A percentile compares a stretch with the other conserved stretches of the same genome.
Conservation (phyloP, 257 asterid genomes). For the Ehretia macrophylla region DNA sequence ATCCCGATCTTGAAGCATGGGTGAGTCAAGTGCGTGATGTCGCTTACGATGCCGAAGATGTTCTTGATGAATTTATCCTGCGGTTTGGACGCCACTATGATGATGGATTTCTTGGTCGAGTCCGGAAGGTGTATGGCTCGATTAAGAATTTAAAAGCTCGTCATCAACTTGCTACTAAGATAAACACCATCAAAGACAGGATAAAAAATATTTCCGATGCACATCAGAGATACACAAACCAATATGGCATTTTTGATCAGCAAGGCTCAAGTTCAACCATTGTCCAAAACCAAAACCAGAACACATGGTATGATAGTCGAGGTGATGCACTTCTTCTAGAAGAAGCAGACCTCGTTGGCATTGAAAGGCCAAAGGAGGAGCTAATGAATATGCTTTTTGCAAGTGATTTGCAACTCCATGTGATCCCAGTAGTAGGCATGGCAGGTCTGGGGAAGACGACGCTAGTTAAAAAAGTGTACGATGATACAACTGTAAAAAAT, state of each 20-base stretch:
- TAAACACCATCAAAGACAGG: slow-evolving; percentile 4
- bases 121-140: not conserved
- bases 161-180: slow-evolving; percentile 3
- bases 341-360: slow-evolving; percentile 22
- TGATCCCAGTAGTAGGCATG: slow-evolving; percentile 25
- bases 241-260: too few species aligned
- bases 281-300: not conserved
- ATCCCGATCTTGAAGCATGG: slow-evolving; percentile 12
- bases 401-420: slow-evolving; percentile 7
- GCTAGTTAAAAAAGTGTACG: slow-evolving; percentile 19
- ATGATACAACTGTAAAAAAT: slow-evolving; percentile 14
- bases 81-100: not conserved
- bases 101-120: not conserved
- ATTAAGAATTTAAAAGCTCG: not conserved
- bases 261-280: not conserved
- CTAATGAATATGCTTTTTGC: slow-evolving; percentile 11
- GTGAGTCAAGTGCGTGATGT: slow-evolving; percentile 17
- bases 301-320: not conserved
- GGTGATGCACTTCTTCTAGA: slow-evolving; percentile 10
- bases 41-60: slow-evolving; percentile 22
- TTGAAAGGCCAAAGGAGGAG: slow-evolving; percentile 9
- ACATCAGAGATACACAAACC: slow-evolving; percentile 13
- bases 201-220: slow-evolving; percentile 1
- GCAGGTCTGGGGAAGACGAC: slow-evolving; percentile 36
- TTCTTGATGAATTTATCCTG: slow-evolving; percentile 9